Conservation (phyloP, 768 basidiomycete genomes). For the Lactarius quietus region DNA sequence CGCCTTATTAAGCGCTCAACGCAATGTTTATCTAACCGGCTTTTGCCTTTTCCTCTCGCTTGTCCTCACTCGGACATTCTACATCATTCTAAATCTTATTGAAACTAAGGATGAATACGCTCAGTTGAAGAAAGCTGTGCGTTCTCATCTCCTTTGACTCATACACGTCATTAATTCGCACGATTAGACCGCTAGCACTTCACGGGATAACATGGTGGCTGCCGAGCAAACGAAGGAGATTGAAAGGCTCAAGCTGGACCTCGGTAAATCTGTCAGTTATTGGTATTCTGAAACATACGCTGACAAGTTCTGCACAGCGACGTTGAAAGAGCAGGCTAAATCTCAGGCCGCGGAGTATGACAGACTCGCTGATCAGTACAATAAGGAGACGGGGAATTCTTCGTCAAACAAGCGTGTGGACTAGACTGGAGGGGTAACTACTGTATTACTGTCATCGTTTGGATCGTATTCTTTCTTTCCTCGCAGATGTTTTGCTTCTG, state of each 20-base stretch:
- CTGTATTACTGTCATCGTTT: not conserved
- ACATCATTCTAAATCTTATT: constrained; percentile 88
- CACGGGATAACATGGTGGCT: constrained; percentile 31
- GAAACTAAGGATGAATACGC: constrained; percentile 85
- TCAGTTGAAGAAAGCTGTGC: constrained; percentile 62
- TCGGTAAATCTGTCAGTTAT: constrained; percentile 34
- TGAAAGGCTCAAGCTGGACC: constrained; percentile 62
- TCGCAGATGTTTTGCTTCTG: not conserved
- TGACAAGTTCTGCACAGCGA: constrained; percentile 42
- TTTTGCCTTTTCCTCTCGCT: constrained; percentile 96
- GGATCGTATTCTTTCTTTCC: not conserved
- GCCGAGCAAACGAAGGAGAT: constrained; percentile 53
- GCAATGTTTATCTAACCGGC: constrained; percentile 90
- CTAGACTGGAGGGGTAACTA: constrained; percentile 30
- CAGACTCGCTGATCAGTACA: constrained; percentile 74
- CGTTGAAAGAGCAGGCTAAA: constrained; percentile 75
- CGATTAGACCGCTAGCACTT: constrained; percentile 35
- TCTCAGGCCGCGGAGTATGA: constrained; percentile 81
- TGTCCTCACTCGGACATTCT: constrained; percentile 89
- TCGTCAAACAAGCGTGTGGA: constrained; percentile 64
- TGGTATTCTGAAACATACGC: not conserved
- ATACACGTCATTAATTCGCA: not conserved
- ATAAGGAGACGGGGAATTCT: constrained; percentile 57
- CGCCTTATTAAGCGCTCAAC: constrained; percentile 58
- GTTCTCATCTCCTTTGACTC: constrained; percentile 1